Evolutionary conservation across 352 stramenopile species (phyloP), one percentile per base, ranked within the genome.

Genomic region (Phytopythium montanum): DNA sequence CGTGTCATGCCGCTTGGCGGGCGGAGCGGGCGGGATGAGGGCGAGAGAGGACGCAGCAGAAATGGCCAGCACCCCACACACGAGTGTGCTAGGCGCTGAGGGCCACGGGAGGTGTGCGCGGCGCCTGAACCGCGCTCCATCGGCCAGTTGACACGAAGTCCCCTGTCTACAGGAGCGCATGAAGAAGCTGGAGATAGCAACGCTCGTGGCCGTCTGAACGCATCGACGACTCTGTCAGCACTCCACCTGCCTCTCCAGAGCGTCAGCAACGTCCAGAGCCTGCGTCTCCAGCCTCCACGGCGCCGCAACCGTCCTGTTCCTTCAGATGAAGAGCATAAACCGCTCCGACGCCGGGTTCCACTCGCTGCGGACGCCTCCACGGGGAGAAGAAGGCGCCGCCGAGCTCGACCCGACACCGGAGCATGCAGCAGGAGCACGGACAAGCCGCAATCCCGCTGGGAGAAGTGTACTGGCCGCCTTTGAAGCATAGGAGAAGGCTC

Each of bases 401-500:
- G n/a, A 14, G 36, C 50, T 5, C 36, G 34, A 36, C 9, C 23
- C 21, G 21, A 9, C 34, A 16, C 29, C 49, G 16, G 28, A 18
- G 18, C 21, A 28, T n/a, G 19, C 28, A 33, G 19, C 31, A n/a
- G 7, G n/a, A 28, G 49, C 14, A 29, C 28, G 28, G 7, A 6
- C 7, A 2, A 31, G 10, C 49, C 29, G 12, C 34, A 16, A 21
- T 34, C 52, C n/a, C 18, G 14, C 21, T 8, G 19, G 3, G 18
- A 44, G 13, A 52, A 29, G 51, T 90, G 71, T 88, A 59, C 73
- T 82, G 76, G 73, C 75, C 72, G 72, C 81, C 81, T 90, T 90
- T 90, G 75, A 74, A 75, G 69, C 66, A 44, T 64, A 75, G 65
- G 67, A 48, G 75, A 81, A 83, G 71, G 39, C 78, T 88, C 63